A percentile compares a stretch with the other conserved stretches of the same genome.
Evolutionary conservation across 176 grass and related monocot species (phyloP).

Genomic region (Musa troglodytarum): DNA sequence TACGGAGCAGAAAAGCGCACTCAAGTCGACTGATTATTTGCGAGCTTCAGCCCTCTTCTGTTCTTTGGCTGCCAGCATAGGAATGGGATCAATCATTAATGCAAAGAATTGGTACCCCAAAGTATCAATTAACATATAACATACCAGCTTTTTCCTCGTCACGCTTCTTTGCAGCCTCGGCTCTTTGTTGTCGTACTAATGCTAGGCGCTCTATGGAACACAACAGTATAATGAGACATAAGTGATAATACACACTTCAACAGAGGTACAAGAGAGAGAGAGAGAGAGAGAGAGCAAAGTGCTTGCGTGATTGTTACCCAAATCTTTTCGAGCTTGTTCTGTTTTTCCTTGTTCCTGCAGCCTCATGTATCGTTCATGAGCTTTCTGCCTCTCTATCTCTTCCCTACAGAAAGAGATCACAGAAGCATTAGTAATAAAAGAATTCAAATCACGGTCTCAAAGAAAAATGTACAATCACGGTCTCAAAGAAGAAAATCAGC

Average conservation of each 20-base stretch:
- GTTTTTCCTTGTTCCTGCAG: constrained; percentile 89
- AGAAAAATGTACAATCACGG: no score
- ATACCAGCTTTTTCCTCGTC: constrained; percentile 22
- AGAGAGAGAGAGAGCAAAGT: not conserved
- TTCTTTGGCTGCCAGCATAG: constrained; percentile 7
- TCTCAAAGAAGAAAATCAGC: no score
- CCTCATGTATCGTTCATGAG: constrained; percentile 68
- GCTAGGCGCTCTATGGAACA: constrained; percentile 8
- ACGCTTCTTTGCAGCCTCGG: constrained; percentile 18
- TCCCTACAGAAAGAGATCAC: constrained; percentile 32
- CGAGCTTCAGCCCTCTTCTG: constrained; percentile 21
- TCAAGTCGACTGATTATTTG: not conserved
- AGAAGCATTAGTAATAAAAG: not conserved
- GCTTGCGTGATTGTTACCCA: constrained; percentile 37
- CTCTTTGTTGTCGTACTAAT: constrained; percentile 20
- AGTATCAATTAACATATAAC: not conserved
- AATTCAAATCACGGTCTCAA: not conserved
- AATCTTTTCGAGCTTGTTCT: constrained; percentile 83
- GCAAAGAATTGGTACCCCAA: not conserved
- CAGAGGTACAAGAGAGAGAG: not conserved
- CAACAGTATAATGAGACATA: not conserved
- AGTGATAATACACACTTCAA: not conserved
- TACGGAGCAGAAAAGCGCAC: no score
- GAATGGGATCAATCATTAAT: not conserved
- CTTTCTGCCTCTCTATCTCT: constrained; percentile 75